Evolutionary conservation across 768 basidiomycete species (phyloP).

Genomic region (Leccinellum albellum): DNA sequence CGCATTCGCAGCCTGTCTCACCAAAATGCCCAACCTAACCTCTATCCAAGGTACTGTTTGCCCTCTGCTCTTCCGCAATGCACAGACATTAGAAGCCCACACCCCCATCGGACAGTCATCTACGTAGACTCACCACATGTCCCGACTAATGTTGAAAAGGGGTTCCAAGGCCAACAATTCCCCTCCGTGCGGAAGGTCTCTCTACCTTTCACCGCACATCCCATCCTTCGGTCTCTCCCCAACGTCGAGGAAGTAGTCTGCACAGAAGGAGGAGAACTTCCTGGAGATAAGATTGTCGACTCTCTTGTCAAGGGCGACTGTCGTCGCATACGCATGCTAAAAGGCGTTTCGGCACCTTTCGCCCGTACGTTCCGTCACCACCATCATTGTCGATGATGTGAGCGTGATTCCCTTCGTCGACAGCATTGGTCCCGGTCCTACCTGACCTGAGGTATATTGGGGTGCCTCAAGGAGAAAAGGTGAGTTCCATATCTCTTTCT

Average conservation of each 20-base stretch:
- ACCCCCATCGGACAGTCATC: too few species aligned
- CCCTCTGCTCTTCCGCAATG: too few species aligned
- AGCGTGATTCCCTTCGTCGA: too few species aligned
- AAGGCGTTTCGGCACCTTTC: constrained; percentile 2
- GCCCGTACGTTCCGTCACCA: neutral
- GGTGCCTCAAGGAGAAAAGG: neutral
- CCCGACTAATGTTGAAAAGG: too few species aligned
- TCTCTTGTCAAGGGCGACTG: neutral
- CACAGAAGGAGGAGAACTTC: constrained; percentile 3
- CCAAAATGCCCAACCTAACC: too few species aligned
- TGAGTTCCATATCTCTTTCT: neutral
- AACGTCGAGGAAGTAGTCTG: constrained; percentile 7
- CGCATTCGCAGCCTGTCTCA: too few species aligned
- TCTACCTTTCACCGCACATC: neutral
- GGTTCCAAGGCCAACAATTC: too few species aligned
- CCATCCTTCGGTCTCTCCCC: constrained; percentile 8
- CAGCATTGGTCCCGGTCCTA: neutral
- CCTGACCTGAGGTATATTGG: constrained; percentile 6
- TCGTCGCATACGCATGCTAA: neutral
- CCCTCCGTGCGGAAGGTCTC: too few species aligned
- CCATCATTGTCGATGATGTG: too few species aligned
- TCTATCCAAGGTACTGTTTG: too few species aligned
- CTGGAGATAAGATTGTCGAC: neutral
- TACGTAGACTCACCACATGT: too few species aligned
- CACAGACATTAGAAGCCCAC: too few species aligned